Conservation (phyloP, 495 filamentous ascomycete species). For the Hypoxylon subgilvum region DNA sequence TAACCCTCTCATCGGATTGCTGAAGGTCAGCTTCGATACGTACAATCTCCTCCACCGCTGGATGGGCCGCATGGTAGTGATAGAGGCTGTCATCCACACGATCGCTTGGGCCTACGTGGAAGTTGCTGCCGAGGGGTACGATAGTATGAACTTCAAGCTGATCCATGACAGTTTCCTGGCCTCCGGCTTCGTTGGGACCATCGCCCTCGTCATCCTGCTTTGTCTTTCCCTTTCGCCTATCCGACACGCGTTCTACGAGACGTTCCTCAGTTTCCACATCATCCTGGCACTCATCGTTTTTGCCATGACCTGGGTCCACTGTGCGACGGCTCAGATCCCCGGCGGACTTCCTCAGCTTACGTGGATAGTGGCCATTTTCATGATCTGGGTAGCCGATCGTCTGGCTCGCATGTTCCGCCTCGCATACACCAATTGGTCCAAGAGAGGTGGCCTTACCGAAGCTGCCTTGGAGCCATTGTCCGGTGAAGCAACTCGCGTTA, state of each 20-base stretch:
- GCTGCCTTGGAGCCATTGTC: constrained; percentile 78
- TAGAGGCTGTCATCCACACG: constrained; percentile 74
- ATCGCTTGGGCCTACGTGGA: constrained; percentile 74
- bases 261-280: constrained; percentile 85
- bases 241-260: constrained; percentile 95
- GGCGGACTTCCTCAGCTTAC: constrained; percentile 66
- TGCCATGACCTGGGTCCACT: constrained; percentile 73
- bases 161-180: constrained; percentile 62
- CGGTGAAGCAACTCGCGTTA: constrained; percentile 82
- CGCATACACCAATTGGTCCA: constrained; percentile 70
- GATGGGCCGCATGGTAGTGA: constrained; percentile 79
- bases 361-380: constrained; percentile 70
- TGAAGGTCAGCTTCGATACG: constrained; percentile 84
- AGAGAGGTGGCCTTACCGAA: constrained; percentile 64
- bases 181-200: constrained; percentile 56
- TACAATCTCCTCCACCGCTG: constrained; percentile 88
- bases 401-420: constrained; percentile 70
- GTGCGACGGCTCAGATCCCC: constrained; percentile 46
- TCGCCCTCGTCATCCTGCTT: constrained; percentile 64
- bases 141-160: constrained; percentile 56
- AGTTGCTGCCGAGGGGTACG: constrained; percentile 70
- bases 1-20: constrained; percentile 75
- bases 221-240: constrained; percentile 73
- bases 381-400: constrained; percentile 81
- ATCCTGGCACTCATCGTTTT: constrained; percentile 67